Conservation (phyloP, 2,329 filamentous ascomycete genomes). For the Neopestalotiopsis sp. region DNA sequence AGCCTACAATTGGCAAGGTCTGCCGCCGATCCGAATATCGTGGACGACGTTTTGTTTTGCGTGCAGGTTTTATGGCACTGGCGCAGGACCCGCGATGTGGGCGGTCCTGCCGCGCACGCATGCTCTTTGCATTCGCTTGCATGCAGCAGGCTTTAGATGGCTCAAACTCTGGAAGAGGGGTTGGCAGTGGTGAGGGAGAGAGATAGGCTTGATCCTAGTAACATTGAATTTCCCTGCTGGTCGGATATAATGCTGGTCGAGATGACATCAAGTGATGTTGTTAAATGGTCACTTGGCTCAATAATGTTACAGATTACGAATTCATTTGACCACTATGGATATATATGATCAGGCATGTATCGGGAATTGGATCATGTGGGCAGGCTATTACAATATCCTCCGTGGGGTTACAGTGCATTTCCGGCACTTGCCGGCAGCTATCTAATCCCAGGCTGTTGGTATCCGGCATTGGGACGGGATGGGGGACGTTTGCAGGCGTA, state of each 20-base stretch:
- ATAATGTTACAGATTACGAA: neutral
- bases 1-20: neutral
- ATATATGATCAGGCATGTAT: neutral
- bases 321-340: neutral
- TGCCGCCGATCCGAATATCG: neutral
- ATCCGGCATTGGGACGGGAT: neutral
- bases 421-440: neutral
- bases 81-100: neutral
- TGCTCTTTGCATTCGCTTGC: neutral
- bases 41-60: neutral
- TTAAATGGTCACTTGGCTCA: neutral
- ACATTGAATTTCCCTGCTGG: neutral
- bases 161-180: neutral
- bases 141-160: neutral
- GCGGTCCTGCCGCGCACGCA: neutral
- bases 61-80: neutral
- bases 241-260: neutral
- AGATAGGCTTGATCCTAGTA: neutral
- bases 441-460: neutral
- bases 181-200: neutral
- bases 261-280: neutral
- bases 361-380: neutral
- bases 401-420: neutral
- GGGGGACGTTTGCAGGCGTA: neutral
- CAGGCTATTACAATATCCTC: neutral